phyloP scores from a whole-genome alignment of 2,329 filamentous ascomycete species.

The Chlorencoelia australis region DNA sequence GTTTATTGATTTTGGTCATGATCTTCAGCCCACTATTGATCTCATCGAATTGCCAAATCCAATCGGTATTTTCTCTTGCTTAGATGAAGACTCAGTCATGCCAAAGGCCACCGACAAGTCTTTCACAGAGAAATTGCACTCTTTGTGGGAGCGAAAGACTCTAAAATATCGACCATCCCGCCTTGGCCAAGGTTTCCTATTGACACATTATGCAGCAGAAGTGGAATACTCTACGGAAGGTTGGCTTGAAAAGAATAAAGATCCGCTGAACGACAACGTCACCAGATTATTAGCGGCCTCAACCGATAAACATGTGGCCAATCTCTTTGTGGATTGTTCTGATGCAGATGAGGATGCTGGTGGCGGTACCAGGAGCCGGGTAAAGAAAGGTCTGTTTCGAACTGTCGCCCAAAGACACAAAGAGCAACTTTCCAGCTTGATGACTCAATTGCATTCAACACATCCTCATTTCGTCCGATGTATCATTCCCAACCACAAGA shows the following conservation, averaged over 20 bases:
- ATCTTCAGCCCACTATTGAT: constrained; percentile 94
- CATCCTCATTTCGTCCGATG: constrained; percentile 98
- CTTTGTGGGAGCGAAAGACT: constrained; percentile 92
- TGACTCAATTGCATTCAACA: constrained; percentile 88
- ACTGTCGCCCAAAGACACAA: constrained; percentile 96
- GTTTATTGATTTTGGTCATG: constrained; percentile 97
- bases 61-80: constrained; percentile 95
- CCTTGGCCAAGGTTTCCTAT: constrained; percentile 81
- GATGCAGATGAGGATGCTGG: constrained; percentile 66
- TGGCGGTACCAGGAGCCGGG: constrained; percentile 61
- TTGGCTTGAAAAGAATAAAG: constrained; percentile 99
- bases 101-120: constrained; percentile 95
- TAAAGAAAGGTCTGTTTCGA: constrained; percentile 95
- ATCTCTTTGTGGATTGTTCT: constrained; percentile 79
- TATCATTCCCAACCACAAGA: constrained; percentile 97
- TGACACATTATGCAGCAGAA: constrained; percentile 95
- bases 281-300: constrained; percentile 80
- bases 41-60: constrained; percentile 93
- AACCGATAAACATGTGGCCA: constrained; percentile 70
- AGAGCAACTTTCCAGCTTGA: constrained; percentile 92
- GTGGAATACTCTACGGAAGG: constrained; percentile 93
- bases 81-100: constrained; percentile 98
- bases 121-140: constrained; percentile 96
- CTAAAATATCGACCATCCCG: constrained; percentile 85
- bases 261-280: constrained; percentile 93